Conservation (phyloP, 2,329 filamentous ascomycete species). For the Cladosporium phlei region DNA sequence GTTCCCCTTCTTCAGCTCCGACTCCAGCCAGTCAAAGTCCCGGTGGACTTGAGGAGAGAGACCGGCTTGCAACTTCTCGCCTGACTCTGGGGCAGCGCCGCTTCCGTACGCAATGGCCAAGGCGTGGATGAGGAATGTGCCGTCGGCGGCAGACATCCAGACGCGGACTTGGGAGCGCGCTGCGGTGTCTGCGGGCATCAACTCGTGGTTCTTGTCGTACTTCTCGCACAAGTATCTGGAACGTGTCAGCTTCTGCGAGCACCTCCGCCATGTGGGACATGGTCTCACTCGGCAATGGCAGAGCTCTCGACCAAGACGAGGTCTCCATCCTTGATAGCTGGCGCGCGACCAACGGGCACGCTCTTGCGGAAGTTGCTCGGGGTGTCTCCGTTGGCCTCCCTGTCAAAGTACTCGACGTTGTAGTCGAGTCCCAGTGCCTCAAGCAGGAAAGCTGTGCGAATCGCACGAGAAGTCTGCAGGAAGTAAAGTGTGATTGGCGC, state of each 20-base stretch:
- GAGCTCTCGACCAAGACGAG: conserved; percentile 37
- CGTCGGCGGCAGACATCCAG: too few species aligned
- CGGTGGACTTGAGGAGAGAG: too few species aligned
- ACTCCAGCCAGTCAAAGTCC: too few species aligned
- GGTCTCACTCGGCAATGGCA: conserved; percentile 35
- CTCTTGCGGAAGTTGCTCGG: conserved; percentile 35
- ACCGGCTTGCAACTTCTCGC: too few species aligned
- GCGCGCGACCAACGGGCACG: conserved; percentile 37
- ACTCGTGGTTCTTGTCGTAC: too few species aligned
- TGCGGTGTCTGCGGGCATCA: too few species aligned
- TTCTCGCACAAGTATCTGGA: too few species aligned
- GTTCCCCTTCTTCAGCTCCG: too few species aligned
- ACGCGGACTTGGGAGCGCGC: too few species aligned
- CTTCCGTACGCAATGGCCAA: too few species aligned
- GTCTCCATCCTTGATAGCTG: conserved; percentile 35
- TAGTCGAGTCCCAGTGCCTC: conserved; percentile 37
- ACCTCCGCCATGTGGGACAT: neutral
- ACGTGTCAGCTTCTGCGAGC: neutral
- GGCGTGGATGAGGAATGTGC: too few species aligned
- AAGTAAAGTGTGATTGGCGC: conserved; percentile 37
- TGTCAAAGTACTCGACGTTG: conserved; percentile 31
- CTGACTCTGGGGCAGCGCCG: too few species aligned
- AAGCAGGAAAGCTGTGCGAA: conserved; percentile 39
- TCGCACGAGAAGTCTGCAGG: conserved; percentile 37
- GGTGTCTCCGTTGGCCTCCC: conserved; percentile 30